Evolutionary conservation across 352 stramenopile genomes (phyloP).

Genomic region (Globisporangium iwayamae): DNA sequence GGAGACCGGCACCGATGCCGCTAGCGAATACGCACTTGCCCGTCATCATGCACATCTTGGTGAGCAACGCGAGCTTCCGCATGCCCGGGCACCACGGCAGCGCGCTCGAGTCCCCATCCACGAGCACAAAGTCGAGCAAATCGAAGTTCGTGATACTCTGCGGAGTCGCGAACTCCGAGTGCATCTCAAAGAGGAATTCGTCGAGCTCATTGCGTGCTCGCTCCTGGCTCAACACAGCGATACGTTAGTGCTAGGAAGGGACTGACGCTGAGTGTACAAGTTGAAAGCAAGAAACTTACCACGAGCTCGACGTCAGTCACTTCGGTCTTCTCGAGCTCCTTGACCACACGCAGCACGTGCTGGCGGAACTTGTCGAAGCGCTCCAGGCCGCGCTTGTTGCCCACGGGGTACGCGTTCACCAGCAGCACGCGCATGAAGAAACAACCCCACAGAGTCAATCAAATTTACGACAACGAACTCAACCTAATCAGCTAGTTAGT

Average conservation of each 20-base stretch:
- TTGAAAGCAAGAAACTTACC: conserved; percentile 26
- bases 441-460: background rate
- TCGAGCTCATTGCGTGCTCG: conserved; percentile 56
- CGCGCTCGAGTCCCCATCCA: conserved; percentile 63
- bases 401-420: conserved; percentile 55
- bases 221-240: conserved; percentile 31
- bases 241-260: background rate
- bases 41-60: conserved; percentile 89
- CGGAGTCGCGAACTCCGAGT: conserved; percentile 63
- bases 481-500: background rate
- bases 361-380: conserved; percentile 49
- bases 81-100: conserved; percentile 57
- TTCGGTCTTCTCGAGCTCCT: conserved; percentile 57
- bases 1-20: conserved; percentile 47
- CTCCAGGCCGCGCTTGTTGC: conserved; percentile 39
- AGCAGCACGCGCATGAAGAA: conserved; percentile 64
- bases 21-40: conserved; percentile 78
- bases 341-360: conserved; percentile 42
- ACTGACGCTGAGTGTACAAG: background rate
- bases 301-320: conserved; percentile 60
- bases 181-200: conserved; percentile 73
- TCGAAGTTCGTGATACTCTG: conserved; percentile 76
- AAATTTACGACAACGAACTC: background rate
- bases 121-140: conserved; percentile 75
- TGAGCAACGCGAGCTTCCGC: conserved; percentile 56